phyloP scores from a whole-genome alignment of 1,284 basidiomycete genomes.

The Sanghuangporus sanghuang region DNA sequence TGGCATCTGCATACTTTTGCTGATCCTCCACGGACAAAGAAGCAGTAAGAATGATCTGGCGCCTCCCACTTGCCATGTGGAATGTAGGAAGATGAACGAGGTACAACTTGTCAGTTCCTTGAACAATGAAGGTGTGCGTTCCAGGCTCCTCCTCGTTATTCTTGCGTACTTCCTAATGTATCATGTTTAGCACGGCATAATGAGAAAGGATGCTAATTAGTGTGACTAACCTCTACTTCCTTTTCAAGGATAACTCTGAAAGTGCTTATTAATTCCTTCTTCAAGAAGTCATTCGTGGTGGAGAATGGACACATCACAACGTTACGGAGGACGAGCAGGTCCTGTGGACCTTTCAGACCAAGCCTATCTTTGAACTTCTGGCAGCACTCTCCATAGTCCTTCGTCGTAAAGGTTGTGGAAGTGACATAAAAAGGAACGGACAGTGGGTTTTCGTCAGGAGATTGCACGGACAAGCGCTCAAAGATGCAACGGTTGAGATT shows the following conservation, averaged over 20 bases:
- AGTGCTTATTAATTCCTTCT: too few relatives aligned
- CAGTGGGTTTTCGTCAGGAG: constrained; percentile 24
- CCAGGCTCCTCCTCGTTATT: constrained; percentile 30
- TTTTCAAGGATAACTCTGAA: constrained; percentile 31
- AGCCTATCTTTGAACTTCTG: constrained; percentile 33
- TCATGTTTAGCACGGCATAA: neutral
- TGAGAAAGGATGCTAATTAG: neutral
- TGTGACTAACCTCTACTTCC: constrained; percentile 26
- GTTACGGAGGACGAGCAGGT: constrained; percentile 35
- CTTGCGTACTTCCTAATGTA: constrained; percentile 19
- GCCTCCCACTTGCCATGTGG: constrained; percentile 33
- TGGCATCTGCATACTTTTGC: constrained; percentile 21
- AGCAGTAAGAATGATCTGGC: constrained; percentile 35
- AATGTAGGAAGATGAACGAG: constrained; percentile 35
- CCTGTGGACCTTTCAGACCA: constrained; percentile 30
- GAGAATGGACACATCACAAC: constrained; percentile 41
- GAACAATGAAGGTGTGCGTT: constrained; percentile 36
- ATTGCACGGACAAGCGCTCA: constrained; percentile 32
- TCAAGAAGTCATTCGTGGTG: constrained; percentile 32
- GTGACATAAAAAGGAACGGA: constrained; percentile 33
- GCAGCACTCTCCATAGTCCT: constrained; percentile 31
- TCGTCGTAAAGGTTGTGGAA: constrained; percentile 30
- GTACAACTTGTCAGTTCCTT: constrained; percentile 32
- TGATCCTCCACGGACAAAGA: constrained; percentile 23
- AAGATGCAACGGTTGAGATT: constrained; percentile 37